Conservation (phyloP, 2,329 filamentous ascomycete species). For the Magnaporthiopsis incrustans region DNA sequence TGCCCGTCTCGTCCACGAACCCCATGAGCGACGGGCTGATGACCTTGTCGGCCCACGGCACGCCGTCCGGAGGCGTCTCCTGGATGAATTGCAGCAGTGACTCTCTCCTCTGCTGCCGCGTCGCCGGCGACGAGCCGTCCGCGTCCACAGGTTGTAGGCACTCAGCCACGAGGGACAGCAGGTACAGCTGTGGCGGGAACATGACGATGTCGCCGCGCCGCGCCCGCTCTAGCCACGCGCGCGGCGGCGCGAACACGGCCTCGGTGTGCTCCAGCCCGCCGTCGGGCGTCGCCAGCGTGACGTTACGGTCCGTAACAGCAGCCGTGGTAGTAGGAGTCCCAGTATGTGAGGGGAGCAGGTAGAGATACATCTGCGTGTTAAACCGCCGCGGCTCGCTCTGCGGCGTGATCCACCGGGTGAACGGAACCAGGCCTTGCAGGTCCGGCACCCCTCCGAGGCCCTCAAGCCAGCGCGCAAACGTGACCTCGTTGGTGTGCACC, state of each 20-base stretch:
- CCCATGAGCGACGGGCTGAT: conserved; percentile 40
- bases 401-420: conserved; percentile 90
- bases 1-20: neutral
- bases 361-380: conserved; percentile 95
- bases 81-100: conserved; percentile 1
- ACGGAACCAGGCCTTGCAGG: conserved; percentile 60
- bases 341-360: conserved; percentile 60
- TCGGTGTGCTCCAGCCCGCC: conserved; percentile 55
- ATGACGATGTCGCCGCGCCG: conserved; percentile 63
- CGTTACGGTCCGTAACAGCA: conserved; percentile 35
- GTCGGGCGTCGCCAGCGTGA: conserved; percentile 57
- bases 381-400: conserved; percentile 65
- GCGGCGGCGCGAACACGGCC: conserved; percentile 66
- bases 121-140: conserved; percentile 16
- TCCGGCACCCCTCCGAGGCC: conserved; percentile 49
- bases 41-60: conserved; percentile 50
- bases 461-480: conserved; percentile 59
- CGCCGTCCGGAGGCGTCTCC: conserved; percentile 23
- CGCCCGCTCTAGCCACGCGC: conserved; percentile 60
- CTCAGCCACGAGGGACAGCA: conserved; percentile 50
- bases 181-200: conserved; percentile 83
- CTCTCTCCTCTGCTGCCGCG: conserved; percentile 19
- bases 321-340: conserved; percentile 16
- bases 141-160: conserved; percentile 33
- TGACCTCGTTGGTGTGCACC: conserved; percentile 58